Evolutionary conservation across 305 asterid species (phyloP), one percentile per base, ranked within the genome.

Genomic region (Stenogyne calaminthoides): DNA sequence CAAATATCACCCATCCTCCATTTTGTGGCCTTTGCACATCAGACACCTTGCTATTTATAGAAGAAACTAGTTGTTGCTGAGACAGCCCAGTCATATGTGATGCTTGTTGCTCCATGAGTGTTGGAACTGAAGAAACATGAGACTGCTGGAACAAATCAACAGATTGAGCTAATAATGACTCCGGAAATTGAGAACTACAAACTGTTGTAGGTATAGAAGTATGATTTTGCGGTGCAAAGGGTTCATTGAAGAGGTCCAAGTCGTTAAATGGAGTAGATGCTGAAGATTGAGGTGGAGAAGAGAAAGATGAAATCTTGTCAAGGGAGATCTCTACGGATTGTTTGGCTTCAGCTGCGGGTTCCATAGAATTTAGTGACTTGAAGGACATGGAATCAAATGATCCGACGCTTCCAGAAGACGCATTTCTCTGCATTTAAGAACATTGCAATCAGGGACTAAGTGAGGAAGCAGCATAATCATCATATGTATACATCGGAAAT

Each of bases 1-100:
- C 96, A 84, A 86, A 91, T 77, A 89, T 79, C 44, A 90, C 91
- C 97, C 96, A 89, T 76, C 93, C 93, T 82, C 80, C 96, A 77
- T 88, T 80, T 58, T 76, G 79, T 16, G 85, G 85, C 47, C 72
- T 69, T 70, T 72, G 78, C 71, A 52, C 76, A 11, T 79, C 81
- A 44, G 80, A 67, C 52, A 76, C 77, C 54, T 76, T 80, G 60
- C 67, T 82, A 76, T 67, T 56, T 49, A 76, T 74, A 69, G 80
- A 70, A 77, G 81, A 82, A 79, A 78, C 78, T 16, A 85, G 68
- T 64, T 67, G 84, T 83, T 75, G 79, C 75, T 70, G 81, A 77
- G 86, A 67, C 36, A 66, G 60, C 73, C 61, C 80, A 3, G 86
- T 67, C 73, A 84, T 52, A 65, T 80, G 82, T 15, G 73, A 69